Conservation (phyloP, 768 basidiomycete genomes). For the Cubamyces lactineus region DNA sequence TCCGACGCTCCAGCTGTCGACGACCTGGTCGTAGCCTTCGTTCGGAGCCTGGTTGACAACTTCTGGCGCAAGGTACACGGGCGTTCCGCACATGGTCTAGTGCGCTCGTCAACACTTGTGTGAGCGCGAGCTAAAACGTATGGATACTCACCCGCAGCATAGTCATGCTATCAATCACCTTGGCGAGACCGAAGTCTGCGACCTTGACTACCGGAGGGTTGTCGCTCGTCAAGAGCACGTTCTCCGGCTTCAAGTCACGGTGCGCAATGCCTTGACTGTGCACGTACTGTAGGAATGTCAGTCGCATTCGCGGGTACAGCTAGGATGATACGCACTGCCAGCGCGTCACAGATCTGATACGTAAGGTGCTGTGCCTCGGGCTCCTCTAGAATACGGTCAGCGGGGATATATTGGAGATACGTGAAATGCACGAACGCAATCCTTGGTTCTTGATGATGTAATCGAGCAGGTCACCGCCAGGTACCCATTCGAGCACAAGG, state of each 20-base stretch:
- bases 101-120: conserved; percentile 8
- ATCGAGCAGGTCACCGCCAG: conserved; percentile 89
- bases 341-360: conserved; percentile 80
- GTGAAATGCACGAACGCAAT: conserved; percentile 50
- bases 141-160: conserved; percentile 63
- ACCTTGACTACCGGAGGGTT: conserved; percentile 79
- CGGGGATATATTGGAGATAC: neutral
- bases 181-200: conserved; percentile 96
- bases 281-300: conserved; percentile 51
- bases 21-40: conserved; percentile 82
- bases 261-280: conserved; percentile 82
- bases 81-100: conserved; percentile 96
- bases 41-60: conserved; percentile 67
- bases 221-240: conserved; percentile 79
- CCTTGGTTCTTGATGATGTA: conserved; percentile 67
- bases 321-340: conserved; percentile 53
- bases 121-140: conserved; percentile 6
- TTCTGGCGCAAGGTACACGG: conserved; percentile 91
- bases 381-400: conserved; percentile 45
- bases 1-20: conserved; percentile 97
- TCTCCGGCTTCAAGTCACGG: conserved; percentile 95
- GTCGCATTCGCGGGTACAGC: neutral
- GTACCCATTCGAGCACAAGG: conserved; percentile 82
- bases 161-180: conserved; percentile 80
- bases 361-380: conserved; percentile 67